Conservation (phyloP, 371 early-diverging fungal genomes). For the Mucor piriformis region DNA sequence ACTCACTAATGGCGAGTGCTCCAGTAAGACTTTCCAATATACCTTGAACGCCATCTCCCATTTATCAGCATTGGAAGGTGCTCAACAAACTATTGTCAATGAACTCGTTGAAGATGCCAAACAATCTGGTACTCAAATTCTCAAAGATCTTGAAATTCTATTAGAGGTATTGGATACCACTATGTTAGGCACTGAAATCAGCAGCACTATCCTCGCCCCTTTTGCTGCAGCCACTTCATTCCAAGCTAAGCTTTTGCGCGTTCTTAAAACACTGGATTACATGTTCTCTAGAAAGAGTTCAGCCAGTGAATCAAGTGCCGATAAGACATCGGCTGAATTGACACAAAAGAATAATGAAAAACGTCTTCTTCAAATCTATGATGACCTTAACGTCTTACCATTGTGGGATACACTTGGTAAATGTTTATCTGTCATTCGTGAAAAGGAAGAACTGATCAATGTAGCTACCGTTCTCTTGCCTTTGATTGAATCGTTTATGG, state of each 20-base stretch:
- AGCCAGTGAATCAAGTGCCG: slow-evolving; percentile 24
- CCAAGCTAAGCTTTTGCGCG: slow-evolving; percentile 91
- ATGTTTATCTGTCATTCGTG: slow-evolving; percentile 73
- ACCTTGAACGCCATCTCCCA: slow-evolving; percentile 89
- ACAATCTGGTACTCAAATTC: slow-evolving; percentile 68
- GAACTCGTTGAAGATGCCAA: slow-evolving; percentile 78
- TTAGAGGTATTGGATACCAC: slow-evolving; percentile 58
- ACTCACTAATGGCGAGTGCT: slow-evolving; percentile 88
- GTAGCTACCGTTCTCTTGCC: slow-evolving; percentile 94
- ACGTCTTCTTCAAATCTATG: slow-evolving; percentile 69
- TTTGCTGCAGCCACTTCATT: slow-evolving; percentile 87
- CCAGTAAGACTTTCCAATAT: slow-evolving; percentile 92
- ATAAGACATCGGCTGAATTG: slow-evolving; percentile 25
- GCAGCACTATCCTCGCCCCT: slow-evolving; percentile 59
- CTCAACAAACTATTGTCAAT: slow-evolving; percentile 74
- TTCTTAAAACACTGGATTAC: slow-evolving; percentile 94
- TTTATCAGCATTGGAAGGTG: slow-evolving; percentile 73
- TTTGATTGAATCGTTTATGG: slow-evolving; percentile 96
- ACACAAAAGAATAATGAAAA: slow-evolving; percentile 50
- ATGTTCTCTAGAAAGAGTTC: slow-evolving; percentile 58
- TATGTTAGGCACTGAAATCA: slow-evolving; percentile 66
- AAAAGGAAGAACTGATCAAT: slow-evolving; percentile 80
- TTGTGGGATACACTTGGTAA: slow-evolving; percentile 85
- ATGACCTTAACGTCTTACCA: slow-evolving; percentile 67
- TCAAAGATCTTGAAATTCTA: slow-evolving; percentile 70